Evolutionary conservation across 1,284 basidiomycete species (phyloP).

Genomic region (Melampsora americana): DNA sequence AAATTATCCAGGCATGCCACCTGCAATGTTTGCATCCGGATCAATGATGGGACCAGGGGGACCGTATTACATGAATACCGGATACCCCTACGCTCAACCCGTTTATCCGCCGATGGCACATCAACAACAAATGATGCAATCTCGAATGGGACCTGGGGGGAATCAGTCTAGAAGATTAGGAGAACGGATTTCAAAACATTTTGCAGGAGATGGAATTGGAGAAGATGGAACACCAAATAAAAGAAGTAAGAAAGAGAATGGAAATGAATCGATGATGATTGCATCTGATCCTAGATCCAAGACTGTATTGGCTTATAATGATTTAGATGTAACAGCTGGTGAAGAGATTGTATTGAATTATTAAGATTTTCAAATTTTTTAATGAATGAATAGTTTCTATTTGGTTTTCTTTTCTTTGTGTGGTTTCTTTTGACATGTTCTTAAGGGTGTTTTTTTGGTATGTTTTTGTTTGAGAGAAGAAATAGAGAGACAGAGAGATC

Average conservation of each 20-base stretch:
- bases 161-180: slow-evolving; percentile 23
- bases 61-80: slow-evolving; percentile 39
- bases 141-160: not conserved
- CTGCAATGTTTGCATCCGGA: not conserved
- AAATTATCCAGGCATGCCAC: slow-evolving; percentile 22
- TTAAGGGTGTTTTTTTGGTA: no score
- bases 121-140: not conserved
- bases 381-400: no score
- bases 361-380: slow-evolving; percentile 14
- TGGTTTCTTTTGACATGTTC: no score
- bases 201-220: slow-evolving; percentile 11
- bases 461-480: no score
- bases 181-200: slow-evolving; percentile 35
- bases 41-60: not conserved
- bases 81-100: slow-evolving; percentile 17
- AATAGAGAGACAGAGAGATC: no score
- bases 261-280: slow-evolving; percentile 9
- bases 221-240: not conserved
- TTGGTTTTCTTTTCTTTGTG: no score
- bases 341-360: slow-evolving; percentile 45
- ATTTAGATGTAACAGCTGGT: slow-evolving; percentile 37
- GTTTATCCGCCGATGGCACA: slow-evolving; percentile 36
- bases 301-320: slow-evolving; percentile 42
- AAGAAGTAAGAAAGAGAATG: not conserved
- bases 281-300: slow-evolving; percentile 35